phyloP scores from a whole-genome alignment of 2,329 filamentous ascomycete species.

The Onygena corvina region DNA sequence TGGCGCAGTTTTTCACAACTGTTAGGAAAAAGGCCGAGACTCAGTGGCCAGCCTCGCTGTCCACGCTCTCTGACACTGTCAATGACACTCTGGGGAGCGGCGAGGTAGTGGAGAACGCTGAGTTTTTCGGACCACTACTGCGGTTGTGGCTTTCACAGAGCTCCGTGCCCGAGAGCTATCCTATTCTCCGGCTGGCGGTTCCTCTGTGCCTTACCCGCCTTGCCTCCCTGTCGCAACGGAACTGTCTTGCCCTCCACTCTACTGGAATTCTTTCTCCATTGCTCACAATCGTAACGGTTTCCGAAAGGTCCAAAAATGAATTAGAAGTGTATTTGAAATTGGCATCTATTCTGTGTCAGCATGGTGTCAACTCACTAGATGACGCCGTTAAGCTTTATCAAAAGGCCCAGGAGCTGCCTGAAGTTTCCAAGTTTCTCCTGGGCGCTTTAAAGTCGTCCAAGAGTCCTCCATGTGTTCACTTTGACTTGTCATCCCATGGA shows the following conservation, averaged over 20 bases:
- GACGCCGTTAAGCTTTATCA: constrained; percentile 67
- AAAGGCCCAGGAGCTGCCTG: constrained; percentile 41
- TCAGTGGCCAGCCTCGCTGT: constrained; percentile 12
- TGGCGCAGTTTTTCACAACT: constrained; percentile 53
- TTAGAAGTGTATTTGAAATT: constrained; percentile 51
- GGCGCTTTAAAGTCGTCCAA: constrained; percentile 62
- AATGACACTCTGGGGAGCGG: constrained; percentile 30
- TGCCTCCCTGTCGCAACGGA: constrained; percentile 52
- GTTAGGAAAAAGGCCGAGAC: constrained; percentile 23
- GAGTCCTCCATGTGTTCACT: constrained; percentile 76
- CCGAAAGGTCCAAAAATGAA: constrained; percentile 45
- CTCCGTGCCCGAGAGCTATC: constrained; percentile 39
- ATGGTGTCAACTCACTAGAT: constrained; percentile 68
- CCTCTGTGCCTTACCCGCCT: constrained; percentile 51
- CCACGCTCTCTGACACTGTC: constrained; percentile 17
- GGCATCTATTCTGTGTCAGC: constrained; percentile 55
- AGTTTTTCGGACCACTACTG: constrained; percentile 29
- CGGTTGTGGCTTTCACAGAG: constrained; percentile 46
- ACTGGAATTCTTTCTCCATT: constrained; percentile 59
- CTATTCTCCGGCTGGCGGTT: constrained; percentile 42
- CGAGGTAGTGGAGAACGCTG: constrained; percentile 34
- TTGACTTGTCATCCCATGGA: constrained; percentile 78
- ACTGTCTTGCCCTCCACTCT: constrained; percentile 58
- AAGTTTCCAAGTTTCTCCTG: constrained; percentile 57
- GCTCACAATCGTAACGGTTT: constrained; percentile 50